A percentile compares a stretch with the other conserved stretches of the same genome.
Conservation (phyloP, 1,284 basidiomycete species). For the Bondarzewia mesenterica region DNA sequence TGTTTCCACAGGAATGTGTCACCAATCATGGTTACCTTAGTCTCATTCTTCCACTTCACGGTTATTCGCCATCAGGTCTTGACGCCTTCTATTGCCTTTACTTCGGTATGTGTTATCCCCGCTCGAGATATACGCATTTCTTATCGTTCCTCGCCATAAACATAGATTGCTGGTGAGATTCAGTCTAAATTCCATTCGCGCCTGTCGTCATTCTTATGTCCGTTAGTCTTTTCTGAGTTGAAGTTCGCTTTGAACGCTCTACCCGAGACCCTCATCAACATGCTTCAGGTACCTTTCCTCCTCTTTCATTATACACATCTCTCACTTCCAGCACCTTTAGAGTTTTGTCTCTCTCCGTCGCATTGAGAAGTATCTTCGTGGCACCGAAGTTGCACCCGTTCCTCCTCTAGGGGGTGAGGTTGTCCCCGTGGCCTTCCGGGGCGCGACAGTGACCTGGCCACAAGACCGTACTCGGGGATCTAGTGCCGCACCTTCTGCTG, state of each 20-base stretch:
- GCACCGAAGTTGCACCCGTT: slow-evolving; percentile 59
- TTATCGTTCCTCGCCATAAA: too few relatives aligned
- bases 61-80: slow-evolving; percentile 60
- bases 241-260: slow-evolving; percentile 78
- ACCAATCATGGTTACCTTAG: slow-evolving; percentile 68
- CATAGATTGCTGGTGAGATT: background rate
- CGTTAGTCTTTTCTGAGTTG: slow-evolving; percentile 78
- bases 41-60: slow-evolving; percentile 80
- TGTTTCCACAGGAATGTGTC: slow-evolving; percentile 51
- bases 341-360: slow-evolving; percentile 81
- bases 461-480: slow-evolving; percentile 46
- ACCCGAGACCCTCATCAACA: slow-evolving; percentile 85
- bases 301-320: background rate
- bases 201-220: too few relatives aligned
- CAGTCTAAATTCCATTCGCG: background rate
- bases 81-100: slow-evolving; percentile 84
- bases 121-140: background rate
- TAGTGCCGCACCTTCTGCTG: slow-evolving; percentile 46
- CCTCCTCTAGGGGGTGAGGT: slow-evolving; percentile 48
- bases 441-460: slow-evolving; percentile 88
- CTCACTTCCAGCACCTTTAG: slow-evolving; percentile 23
- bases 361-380: slow-evolving; percentile 83
- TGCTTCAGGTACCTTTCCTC: slow-evolving; percentile 54
- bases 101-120: slow-evolving; percentile 43
- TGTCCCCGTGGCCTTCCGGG: slow-evolving; percentile 63